Evolutionary conservation across 2,329 filamentous ascomycete genomes (phyloP).

Genomic region (Verticillium alfalfae): DNA sequence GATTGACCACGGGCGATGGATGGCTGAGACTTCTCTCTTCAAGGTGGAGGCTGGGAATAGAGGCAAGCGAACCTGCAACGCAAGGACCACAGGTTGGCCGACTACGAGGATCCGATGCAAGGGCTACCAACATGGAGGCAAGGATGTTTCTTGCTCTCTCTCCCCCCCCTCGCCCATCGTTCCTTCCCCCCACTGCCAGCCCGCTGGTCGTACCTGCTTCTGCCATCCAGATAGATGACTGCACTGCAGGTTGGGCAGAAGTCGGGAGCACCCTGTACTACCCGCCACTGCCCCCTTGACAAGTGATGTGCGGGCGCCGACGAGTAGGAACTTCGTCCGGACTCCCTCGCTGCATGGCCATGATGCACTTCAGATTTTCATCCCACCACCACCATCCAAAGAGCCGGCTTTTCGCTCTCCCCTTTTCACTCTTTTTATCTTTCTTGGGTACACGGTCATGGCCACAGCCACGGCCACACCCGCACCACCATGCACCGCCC

Average conservation of each 20-base stretch:
- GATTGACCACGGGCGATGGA: not conserved
- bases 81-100: not conserved
- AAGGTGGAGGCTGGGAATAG: not conserved
- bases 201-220: not conserved
- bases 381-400: not conserved
- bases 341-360: not conserved
- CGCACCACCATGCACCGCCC: not conserved
- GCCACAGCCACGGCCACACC: not conserved
- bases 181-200: not conserved
- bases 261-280: not conserved
- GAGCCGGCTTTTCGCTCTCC: not conserved
- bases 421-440: not conserved
- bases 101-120: not conserved
- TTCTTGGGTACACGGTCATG: too few relatives aligned
- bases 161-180: not conserved
- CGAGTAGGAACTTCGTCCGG: not conserved
- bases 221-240: not conserved
- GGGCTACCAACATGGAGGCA: not conserved
- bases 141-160: not conserved
- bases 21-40: not conserved
- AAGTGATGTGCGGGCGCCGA: not conserved
- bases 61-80: not conserved
- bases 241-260: not conserved
- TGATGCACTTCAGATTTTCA: not conserved
- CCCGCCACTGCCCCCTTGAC: not conserved